Conservation (phyloP, 805 yeast species). For the Debaryomyces maramus region DNA sequence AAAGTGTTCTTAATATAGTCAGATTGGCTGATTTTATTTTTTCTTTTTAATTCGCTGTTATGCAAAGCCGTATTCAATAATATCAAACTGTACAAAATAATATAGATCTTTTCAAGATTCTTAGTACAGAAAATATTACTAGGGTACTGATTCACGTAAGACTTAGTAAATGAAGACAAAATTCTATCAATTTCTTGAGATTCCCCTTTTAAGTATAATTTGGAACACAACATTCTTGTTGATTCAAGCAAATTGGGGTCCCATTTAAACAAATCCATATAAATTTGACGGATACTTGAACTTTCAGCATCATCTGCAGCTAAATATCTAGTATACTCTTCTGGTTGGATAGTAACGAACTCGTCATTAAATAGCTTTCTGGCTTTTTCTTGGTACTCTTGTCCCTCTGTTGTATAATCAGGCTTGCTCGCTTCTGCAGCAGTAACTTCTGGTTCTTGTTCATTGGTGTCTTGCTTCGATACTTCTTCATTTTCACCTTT, state of each 20-base stretch:
- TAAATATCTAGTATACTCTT: slow-evolving; percentile 44
- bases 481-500: not conserved
- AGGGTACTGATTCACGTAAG: slow-evolving; percentile 57
- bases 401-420: too few species aligned
- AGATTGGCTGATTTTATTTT: slow-evolving; percentile 38
- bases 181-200: slow-evolving; percentile 78
- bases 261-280: slow-evolving; percentile 49
- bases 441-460: not conserved
- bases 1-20: slow-evolving; percentile 45
- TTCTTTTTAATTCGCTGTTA: slow-evolving; percentile 44
- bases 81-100: slow-evolving; percentile 68
- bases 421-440: not conserved
- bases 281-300: slow-evolving; percentile 38
- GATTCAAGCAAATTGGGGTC: slow-evolving; percentile 55
- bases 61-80: slow-evolving; percentile 78
- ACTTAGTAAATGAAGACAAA: slow-evolving; percentile 62
- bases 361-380: slow-evolving; percentile 36
- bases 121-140: slow-evolving; percentile 49
- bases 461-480: not conserved
- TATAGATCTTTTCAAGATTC: slow-evolving; percentile 58
- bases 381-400: slow-evolving; percentile 36
- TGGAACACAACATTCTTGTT: slow-evolving; percentile 60
- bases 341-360: slow-evolving; percentile 43
- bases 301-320: slow-evolving; percentile 42
- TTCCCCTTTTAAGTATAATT: slow-evolving; percentile 76